Conservation (phyloP, 164 flowering plant species). For the Piper longum region DNA sequence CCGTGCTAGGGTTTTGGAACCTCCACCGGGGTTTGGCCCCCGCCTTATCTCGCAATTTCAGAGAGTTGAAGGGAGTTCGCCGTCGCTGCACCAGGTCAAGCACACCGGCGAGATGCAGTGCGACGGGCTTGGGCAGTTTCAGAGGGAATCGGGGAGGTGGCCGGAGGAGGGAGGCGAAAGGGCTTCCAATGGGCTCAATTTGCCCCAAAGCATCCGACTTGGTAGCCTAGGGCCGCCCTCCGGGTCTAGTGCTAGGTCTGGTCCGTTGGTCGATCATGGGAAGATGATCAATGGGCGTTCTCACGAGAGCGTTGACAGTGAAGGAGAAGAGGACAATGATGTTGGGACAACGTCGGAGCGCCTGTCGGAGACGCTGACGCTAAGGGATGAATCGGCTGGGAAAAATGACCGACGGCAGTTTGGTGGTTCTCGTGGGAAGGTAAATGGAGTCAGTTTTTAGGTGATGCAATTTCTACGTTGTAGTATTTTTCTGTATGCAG, state of each 20-base stretch:
- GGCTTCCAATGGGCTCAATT: slow-evolving; percentile 5
- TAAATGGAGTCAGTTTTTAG: slow-evolving; percentile 7
- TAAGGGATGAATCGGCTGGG: slow-evolving; percentile 31
- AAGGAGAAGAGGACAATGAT: slow-evolving; percentile 6
- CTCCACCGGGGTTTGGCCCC: background rate
- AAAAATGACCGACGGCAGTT: slow-evolving; percentile 20
- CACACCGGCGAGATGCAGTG: slow-evolving; percentile 7
- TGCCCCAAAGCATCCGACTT: slow-evolving; percentile 33
- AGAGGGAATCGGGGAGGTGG: slow-evolving; percentile 18
- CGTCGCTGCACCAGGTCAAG: background rate
- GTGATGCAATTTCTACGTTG: too few relatives aligned
- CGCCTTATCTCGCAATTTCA: background rate
- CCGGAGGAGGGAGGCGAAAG: slow-evolving; percentile 12
- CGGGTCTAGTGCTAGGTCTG: slow-evolving; percentile 50
- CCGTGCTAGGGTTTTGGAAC: background rate
- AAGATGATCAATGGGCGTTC: slow-evolving; percentile 26
- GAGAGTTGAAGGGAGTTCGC: background rate
- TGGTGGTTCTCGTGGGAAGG: slow-evolving; percentile 37
- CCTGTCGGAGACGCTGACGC: slow-evolving; percentile 23
- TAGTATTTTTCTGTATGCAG: too few relatives aligned
- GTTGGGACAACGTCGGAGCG: slow-evolving; percentile 33
- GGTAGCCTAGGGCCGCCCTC: slow-evolving; percentile 45
- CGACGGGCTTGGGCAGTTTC: slow-evolving; percentile 32
- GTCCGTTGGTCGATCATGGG: slow-evolving; percentile 21
- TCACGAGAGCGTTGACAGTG: slow-evolving; percentile 15